Conservation (phyloP, 2,329 filamentous ascomycete genomes). For the Apiospora aurea region DNA sequence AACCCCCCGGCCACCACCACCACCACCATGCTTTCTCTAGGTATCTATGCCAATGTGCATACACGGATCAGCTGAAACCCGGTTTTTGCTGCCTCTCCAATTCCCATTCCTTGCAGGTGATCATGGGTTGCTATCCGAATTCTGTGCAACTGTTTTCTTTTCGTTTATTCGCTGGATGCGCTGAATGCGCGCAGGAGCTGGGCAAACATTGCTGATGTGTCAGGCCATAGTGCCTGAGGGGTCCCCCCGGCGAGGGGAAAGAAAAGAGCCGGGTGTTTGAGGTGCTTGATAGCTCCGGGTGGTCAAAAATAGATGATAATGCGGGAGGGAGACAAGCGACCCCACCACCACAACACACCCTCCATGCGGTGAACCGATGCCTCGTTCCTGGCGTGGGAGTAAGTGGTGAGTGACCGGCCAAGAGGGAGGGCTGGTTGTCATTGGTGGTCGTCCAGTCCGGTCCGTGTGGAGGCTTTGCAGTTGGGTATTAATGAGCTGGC, state of each 20-base stretch:
- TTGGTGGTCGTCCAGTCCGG: not conserved
- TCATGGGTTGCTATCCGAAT: conserved; percentile 8
- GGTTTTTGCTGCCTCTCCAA: conserved; percentile 12
- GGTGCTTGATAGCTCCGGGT: conserved; percentile 15
- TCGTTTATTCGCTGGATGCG: not conserved
- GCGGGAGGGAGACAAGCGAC: conserved; percentile 4
- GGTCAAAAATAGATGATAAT: conserved; percentile 18
- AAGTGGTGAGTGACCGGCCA: not conserved
- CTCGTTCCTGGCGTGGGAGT: not conserved
- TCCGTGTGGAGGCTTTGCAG: conserved; percentile 9
- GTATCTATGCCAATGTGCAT: conserved; percentile 8
- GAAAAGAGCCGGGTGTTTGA: conserved; percentile 1
- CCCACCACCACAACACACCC: not conserved
- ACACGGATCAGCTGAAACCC: conserved; percentile 5
- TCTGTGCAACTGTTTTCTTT: not conserved
- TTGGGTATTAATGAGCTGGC: conserved; percentile 20
- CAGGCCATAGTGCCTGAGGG: conserved; percentile 2
- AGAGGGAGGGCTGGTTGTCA: not conserved
- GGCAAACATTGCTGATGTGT: conserved; percentile 7
- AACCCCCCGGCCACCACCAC: not conserved
- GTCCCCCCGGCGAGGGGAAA: not conserved
- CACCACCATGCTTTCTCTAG: not conserved
- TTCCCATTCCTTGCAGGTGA: not conserved
- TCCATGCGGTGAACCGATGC: conserved; percentile 15
- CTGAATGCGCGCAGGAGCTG: not conserved